Evolutionary conservation across 1,284 basidiomycete genomes (phyloP).

Genomic region (Ustilago loliicola): DNA sequence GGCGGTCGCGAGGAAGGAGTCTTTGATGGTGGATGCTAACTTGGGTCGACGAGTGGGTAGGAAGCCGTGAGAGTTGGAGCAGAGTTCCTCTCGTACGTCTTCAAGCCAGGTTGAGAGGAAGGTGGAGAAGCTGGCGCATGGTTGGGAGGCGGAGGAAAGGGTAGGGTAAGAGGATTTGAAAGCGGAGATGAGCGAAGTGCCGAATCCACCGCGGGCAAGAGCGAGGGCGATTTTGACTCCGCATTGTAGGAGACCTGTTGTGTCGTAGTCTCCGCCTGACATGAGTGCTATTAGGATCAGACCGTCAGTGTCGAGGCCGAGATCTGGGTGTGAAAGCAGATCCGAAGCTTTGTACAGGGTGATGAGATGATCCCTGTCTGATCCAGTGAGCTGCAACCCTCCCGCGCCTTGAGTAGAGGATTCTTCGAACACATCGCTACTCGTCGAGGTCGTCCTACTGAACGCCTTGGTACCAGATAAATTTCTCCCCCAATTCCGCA

Average conservation of each 20-base stretch:
- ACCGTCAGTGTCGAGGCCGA: constrained; percentile 77
- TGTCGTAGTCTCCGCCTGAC: constrained; percentile 90
- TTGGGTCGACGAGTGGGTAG: constrained; percentile 37
- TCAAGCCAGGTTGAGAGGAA: constrained; percentile 51
- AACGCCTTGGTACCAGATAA: constrained; percentile 35
- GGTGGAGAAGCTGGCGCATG: constrained; percentile 14
- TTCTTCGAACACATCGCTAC: constrained; percentile 30
- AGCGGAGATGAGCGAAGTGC: constrained; percentile 75
- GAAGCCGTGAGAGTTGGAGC: constrained; percentile 42
- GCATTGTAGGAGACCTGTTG: constrained; percentile 51
- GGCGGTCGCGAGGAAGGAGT: constrained; percentile 29
- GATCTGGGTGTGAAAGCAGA: constrained; percentile 13
- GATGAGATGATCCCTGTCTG: constrained; percentile 31
- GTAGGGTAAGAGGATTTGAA: constrained; percentile 62
- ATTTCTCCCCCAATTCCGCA: constrained; percentile 75
- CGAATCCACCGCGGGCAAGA: constrained; percentile 73
- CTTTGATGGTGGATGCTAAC: constrained; percentile 41
- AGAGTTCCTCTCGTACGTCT: constrained; percentile 49
- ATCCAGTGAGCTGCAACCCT: constrained; percentile 21
- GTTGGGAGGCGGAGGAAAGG: background rate
- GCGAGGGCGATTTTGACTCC: constrained; percentile 70
- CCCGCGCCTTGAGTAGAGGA: background rate
- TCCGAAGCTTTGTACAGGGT: constrained; percentile 15
- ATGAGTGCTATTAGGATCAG: constrained; percentile 88
- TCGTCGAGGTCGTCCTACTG: constrained; percentile 21